A percentile compares a stretch with the other conserved stretches of the same genome.
These are phyloP conservation scores for Ceratobasidium sp. DNA, from an alignment of 1,284 basidiomycete species.

Conservation along the genomic window DNA sequence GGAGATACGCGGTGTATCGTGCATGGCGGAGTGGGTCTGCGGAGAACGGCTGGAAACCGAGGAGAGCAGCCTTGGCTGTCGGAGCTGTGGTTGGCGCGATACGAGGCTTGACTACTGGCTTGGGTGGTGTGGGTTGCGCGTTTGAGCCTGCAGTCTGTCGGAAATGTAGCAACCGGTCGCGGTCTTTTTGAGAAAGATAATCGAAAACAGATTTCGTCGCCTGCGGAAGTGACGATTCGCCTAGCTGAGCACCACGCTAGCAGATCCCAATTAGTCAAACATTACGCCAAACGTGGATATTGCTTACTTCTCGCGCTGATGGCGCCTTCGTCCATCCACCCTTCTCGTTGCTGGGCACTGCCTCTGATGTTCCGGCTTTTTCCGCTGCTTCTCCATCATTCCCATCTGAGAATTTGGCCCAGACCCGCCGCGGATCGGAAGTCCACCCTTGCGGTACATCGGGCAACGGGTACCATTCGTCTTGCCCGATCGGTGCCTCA, in stretches of 20 bases:
- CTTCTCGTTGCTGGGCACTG: conserved; percentile 6
- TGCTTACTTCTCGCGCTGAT: conserved; percentile 71
- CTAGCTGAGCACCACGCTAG: conserved; percentile 81
- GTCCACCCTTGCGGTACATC: conserved; percentile 84
- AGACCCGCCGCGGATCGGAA: conserved; percentile 81
- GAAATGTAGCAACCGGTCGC: conserved; percentile 78
- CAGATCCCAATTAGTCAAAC: not conserved
- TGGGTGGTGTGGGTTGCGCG: conserved; percentile 34
- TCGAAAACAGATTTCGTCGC: conserved; percentile 87
- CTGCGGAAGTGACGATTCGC: conserved; percentile 75
- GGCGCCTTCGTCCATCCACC: conserved; percentile 36
- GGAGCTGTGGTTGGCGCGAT: conserved; percentile 45
- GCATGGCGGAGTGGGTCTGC: conserved; percentile 80
- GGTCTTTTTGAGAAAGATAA: conserved; percentile 89
- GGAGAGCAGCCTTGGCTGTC: conserved; percentile 77
- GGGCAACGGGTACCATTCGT: conserved; percentile 76
- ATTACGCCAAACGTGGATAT: not conserved
- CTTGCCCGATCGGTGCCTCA: conserved; percentile 69
- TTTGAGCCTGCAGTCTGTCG: conserved; percentile 48
- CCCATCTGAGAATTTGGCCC: conserved; percentile 57
- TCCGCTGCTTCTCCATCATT: conserved; percentile 47
- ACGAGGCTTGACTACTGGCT: conserved; percentile 43
- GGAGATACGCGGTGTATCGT: conserved; percentile 84
- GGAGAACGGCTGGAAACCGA: conserved; percentile 89
- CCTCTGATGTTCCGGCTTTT: not conserved